Evolutionary conservation across 116 monocot genomes (phyloP).

Genomic region (Zostera marina): DNA sequence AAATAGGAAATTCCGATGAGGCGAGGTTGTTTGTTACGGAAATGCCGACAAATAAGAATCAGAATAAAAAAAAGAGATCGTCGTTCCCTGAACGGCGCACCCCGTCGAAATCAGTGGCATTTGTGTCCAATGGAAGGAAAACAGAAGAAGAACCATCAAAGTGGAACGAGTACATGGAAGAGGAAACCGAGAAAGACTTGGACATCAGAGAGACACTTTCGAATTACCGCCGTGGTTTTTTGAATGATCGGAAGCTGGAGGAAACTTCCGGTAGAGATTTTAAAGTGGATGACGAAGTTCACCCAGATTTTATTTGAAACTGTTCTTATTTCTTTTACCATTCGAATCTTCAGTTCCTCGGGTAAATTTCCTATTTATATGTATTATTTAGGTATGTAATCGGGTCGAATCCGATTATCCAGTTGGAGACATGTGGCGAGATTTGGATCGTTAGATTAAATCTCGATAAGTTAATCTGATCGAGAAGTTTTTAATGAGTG

Average conservation of each 20-base stretch:
- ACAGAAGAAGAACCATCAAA: conserved; percentile 10
- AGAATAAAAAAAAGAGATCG: not conserved
- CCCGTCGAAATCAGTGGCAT: not conserved
- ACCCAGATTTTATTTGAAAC: conserved; percentile 45
- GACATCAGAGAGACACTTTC: not conserved
- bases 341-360: no score
- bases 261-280: conserved; percentile 3
- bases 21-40: conserved; percentile 23
- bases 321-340: not conserved
- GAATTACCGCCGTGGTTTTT: not conserved
- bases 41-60: conserved; percentile 13
- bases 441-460: no score
- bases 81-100: conserved; percentile 6
- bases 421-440: no score
- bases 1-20: not conserved
- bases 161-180: conserved; percentile 34
- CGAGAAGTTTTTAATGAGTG: no score
- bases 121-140: not conserved
- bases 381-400: no score
- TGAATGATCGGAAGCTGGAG: not conserved
- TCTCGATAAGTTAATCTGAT: no score
- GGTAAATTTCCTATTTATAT: no score
- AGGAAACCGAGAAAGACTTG: conserved; percentile 3
- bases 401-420: no score
- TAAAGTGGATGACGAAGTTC: conserved; percentile 43